phyloP scores from a whole-genome alignment of 768 basidiomycete genomes.

The Russula ochroleuca region DNA sequence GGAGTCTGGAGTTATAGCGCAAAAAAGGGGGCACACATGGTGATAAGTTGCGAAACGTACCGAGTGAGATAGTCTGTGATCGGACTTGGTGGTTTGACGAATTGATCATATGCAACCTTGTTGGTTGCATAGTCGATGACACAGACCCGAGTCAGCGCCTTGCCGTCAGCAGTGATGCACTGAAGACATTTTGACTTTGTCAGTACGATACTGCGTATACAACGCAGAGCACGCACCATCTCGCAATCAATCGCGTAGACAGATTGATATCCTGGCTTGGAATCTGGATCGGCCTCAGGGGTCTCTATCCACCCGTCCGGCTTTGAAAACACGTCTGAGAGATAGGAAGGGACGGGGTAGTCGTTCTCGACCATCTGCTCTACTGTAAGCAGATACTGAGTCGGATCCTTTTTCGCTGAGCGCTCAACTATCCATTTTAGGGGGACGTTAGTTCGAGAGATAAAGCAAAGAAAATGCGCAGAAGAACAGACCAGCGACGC shows the following conservation, averaged over 20 bases:
- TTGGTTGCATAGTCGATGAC: conserved; percentile 73
- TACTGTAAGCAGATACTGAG: conserved; percentile 66
- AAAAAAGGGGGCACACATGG: neutral
- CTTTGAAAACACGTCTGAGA: conserved; percentile 65
- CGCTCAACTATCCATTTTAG: conserved; percentile 48
- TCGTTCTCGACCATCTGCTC: conserved; percentile 94
- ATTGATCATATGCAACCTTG: conserved; percentile 76
- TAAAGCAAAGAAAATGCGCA: neutral
- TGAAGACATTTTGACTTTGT: conserved; percentile 33
- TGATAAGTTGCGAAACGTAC: conserved; percentile 42
- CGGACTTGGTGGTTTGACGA: conserved; percentile 83
- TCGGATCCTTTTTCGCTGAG: conserved; percentile 57
- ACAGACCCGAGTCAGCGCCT: conserved; percentile 81
- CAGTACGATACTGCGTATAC: neutral
- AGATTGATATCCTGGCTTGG: conserved; percentile 37
- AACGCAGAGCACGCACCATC: conserved; percentile 59
- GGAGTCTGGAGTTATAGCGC: neutral
- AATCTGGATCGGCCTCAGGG: conserved; percentile 43
- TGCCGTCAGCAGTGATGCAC: conserved; percentile 88
- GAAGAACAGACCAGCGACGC: conserved; percentile 37
- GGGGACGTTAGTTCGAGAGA: neutral
- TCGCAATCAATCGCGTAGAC: conserved; percentile 94
- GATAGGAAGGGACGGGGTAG: conserved; percentile 83
- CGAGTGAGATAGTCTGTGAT: conserved; percentile 86
- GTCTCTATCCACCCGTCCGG: conserved; percentile 80